A percentile compares a stretch with the other conserved stretches of the same genome.
Conservation (phyloP, 495 filamentous ascomycete species). For the Arthonia radiata region DNA sequence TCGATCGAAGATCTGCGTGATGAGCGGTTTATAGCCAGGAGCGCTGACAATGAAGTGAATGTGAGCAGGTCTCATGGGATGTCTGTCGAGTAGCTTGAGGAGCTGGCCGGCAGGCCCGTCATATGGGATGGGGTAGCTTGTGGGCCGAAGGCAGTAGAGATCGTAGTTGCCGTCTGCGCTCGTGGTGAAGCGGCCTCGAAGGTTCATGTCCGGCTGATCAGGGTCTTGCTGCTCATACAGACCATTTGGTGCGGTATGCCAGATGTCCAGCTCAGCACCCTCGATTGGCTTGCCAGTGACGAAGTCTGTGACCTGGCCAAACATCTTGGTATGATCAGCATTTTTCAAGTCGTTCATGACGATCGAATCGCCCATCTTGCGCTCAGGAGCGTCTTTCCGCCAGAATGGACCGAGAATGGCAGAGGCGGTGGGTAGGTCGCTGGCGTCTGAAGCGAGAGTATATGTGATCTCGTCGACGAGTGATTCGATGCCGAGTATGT, state of each 20-base stretch:
- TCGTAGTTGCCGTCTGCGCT: constrained; percentile 37
- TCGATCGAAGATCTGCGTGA: constrained; percentile 51
- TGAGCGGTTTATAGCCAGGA: constrained; percentile 31
- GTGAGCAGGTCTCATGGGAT: constrained; percentile 64
- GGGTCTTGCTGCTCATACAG: constrained; percentile 61
- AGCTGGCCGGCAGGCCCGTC: constrained; percentile 34
- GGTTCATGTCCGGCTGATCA: constrained; percentile 45
- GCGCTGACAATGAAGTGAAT: constrained; percentile 53
- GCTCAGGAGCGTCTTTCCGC: constrained; percentile 37
- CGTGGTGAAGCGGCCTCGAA: constrained; percentile 46
- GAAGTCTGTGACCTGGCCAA: constrained; percentile 34
- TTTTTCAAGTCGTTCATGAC: constrained; percentile 17
- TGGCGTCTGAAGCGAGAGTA: constrained; percentile 24
- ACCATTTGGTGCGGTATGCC: constrained; percentile 55
- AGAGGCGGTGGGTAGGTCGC: constrained; percentile 34
- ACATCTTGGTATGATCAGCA: constrained; percentile 32
- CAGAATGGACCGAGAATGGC: constrained; percentile 61
- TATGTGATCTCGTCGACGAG: constrained; percentile 60
- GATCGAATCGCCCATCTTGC: constrained; percentile 38
- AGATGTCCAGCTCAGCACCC: constrained; percentile 43
- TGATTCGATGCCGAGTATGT: constrained; percentile 50
- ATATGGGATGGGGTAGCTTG: constrained; percentile 43
- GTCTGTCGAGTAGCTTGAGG: constrained; percentile 34
- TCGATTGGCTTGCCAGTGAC: constrained; percentile 31
- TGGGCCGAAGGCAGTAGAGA: constrained; percentile 43